phyloP scores from a whole-genome alignment of 108 stramenopile species.

The Cyclotella kingstonii region DNA sequence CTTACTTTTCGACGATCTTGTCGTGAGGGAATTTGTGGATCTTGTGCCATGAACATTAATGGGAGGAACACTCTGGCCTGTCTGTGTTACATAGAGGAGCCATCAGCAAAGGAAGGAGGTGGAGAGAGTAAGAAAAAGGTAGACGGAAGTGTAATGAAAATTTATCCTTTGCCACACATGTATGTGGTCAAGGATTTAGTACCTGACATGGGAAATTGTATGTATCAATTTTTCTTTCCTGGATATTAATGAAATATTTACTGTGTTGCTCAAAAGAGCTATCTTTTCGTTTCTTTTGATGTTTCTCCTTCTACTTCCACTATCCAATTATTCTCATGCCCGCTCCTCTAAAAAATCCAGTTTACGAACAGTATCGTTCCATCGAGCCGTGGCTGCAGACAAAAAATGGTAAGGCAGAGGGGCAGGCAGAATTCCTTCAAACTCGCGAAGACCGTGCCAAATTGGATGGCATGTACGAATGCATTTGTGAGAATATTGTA shows the following conservation, averaged over 20 bases:
- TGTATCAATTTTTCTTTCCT: background rate
- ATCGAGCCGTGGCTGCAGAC: slow-evolving; percentile 99
- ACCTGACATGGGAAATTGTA: slow-evolving; percentile 95
- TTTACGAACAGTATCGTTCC: slow-evolving; percentile 96
- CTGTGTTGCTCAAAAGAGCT: too few species aligned
- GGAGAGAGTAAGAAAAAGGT: slow-evolving; percentile 14
- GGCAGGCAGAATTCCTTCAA: slow-evolving; percentile 92
- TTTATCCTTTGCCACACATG: slow-evolving; percentile 99
- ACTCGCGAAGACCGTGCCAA: slow-evolving; percentile 82
- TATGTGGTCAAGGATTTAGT: slow-evolving; percentile 98
- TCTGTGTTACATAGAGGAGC: slow-evolving; percentile 95
- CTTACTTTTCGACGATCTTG: slow-evolving; percentile 97
- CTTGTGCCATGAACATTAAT: slow-evolving; percentile 99
- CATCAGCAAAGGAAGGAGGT: slow-evolving; percentile 38
- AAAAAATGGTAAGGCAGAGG: slow-evolving; percentile 61
- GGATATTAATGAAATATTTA: too few species aligned
- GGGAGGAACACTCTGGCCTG: slow-evolving; percentile 96
- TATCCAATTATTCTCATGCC: too few species aligned
- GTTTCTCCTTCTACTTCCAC: background rate
- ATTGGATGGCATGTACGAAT: slow-evolving; percentile 98
- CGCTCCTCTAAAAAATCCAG: too few species aligned
- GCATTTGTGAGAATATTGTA: slow-evolving; percentile 57
- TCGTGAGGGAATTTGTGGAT: slow-evolving; percentile 98
- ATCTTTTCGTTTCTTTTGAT: background rate
- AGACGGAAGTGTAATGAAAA: slow-evolving; percentile 74